These are phyloP conservation scores for Micromonas pusilla DNA, from an alignment of 139 green algal genomes.

Conservation along the genomic window DNA sequence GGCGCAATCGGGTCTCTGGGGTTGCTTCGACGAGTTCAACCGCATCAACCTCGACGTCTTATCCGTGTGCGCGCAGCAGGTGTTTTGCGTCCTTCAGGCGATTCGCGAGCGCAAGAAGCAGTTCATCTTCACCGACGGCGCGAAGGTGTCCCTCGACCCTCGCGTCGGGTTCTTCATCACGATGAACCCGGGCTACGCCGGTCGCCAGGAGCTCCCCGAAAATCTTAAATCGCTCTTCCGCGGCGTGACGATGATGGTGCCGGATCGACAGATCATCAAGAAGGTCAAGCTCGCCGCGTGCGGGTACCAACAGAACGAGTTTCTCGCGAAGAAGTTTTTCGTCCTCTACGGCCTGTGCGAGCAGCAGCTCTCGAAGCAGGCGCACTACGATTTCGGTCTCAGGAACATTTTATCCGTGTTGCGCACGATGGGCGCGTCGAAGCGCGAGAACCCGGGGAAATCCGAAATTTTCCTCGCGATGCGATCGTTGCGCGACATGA, in stretches of 20 bases:
- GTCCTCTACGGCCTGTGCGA: conserved; percentile 74
- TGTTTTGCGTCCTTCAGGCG: conserved; percentile 55
- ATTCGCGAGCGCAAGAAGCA: conserved; percentile 67
- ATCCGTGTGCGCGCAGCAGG: conserved; percentile 53
- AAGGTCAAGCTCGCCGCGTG: conserved; percentile 78
- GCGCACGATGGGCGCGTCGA: conserved; percentile 69
- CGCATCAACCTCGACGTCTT: conserved; percentile 79
- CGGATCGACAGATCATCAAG: conserved; percentile 69
- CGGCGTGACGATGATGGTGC: conserved; percentile 72
- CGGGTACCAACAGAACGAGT: conserved; percentile 66
- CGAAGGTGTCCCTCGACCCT: conserved; percentile 58
- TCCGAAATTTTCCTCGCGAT: conserved; percentile 69
- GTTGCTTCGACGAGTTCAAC: conserved; percentile 89
- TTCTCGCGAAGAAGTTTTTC: conserved; percentile 80
- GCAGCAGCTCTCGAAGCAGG: conserved; percentile 77
- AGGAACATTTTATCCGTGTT: conserved; percentile 69
- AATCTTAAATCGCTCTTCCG: conserved; percentile 70
- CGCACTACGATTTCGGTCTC: conserved; percentile 82
- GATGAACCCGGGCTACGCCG: conserved; percentile 82
- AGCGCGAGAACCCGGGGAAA: conserved; percentile 63
- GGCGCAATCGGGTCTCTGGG: conserved; percentile 75
- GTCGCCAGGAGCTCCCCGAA: conserved; percentile 67
- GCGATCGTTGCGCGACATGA: conserved; percentile 81
- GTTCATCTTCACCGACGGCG: conserved; percentile 74
- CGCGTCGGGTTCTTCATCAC: conserved; percentile 80